phyloP scores from a whole-genome alignment of 305 asterid genomes.

The Striga hermonthica region DNA sequence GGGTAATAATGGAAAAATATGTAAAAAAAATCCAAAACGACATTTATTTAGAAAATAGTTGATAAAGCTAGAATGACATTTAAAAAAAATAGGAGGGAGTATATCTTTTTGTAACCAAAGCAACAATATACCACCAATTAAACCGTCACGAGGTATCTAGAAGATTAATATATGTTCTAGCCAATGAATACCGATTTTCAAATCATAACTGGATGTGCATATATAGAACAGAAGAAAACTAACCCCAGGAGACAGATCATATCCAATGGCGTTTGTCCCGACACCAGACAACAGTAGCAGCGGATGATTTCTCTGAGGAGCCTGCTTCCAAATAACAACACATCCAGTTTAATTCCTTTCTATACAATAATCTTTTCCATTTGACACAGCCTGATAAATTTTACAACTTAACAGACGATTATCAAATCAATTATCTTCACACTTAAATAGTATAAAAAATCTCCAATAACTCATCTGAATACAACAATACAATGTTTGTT shows the following conservation, averaged over 20 bases:
- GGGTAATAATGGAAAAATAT: too few species aligned
- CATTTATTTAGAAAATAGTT: too few species aligned
- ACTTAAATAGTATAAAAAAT: constrained; percentile 17
- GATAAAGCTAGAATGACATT: too few species aligned
- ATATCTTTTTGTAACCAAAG: background rate
- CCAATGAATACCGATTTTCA: constrained; percentile 8
- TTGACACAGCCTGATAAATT: too few species aligned
- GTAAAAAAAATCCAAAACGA: constrained; percentile 1
- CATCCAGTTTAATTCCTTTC: background rate
- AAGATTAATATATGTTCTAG: background rate
- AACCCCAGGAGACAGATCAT: constrained; percentile 91
- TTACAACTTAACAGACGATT: constrained; percentile 5
- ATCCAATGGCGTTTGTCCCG: constrained; percentile 94
- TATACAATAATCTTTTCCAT: background rate
- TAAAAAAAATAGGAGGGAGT: too few species aligned
- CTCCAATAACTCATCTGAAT: constrained; percentile 13
- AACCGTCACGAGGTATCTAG: constrained; percentile 7
- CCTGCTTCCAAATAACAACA: constrained; percentile 43
- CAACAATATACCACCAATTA: constrained; percentile 10
- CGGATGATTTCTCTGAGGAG: constrained; percentile 78
- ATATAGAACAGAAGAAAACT: constrained; percentile 31
- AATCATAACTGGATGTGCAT: constrained; percentile 4
- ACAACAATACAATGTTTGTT: background rate
- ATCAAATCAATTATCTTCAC: constrained; percentile 13
- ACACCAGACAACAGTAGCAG: constrained; percentile 83